phyloP scores from a whole-genome alignment of 805 yeast species.

The Phaffomyces thermotolerans region DNA sequence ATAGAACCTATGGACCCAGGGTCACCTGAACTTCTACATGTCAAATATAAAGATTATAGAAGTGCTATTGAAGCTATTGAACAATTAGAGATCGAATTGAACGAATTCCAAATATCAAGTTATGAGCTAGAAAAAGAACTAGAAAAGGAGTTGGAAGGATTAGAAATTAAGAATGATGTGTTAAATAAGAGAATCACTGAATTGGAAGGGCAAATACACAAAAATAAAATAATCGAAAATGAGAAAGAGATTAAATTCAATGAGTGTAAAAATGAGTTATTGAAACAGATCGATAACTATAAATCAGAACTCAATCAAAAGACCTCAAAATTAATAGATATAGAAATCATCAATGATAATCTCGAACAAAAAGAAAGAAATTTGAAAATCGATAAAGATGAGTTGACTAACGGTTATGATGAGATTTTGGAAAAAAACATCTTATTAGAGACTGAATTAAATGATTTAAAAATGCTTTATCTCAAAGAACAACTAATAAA shows the following conservation, averaged over 20 bases:
- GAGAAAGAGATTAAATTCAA: conserved; percentile 23
- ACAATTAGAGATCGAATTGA: conserved; percentile 34
- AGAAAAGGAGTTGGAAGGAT: conserved; percentile 33
- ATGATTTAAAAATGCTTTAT: conserved; percentile 22
- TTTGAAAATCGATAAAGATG: conserved; percentile 26
- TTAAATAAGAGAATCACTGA: conserved; percentile 15
- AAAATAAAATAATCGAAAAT: conserved; percentile 17
- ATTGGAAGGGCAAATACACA: conserved; percentile 4
- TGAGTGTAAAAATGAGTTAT: conserved; percentile 16
- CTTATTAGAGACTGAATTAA: conserved; percentile 31
- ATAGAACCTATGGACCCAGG: no score
- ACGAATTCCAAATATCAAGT: conserved; percentile 37
- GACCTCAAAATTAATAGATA: conserved; percentile 28
- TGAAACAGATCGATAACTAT: conserved; percentile 18
- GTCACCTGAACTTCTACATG: conserved; percentile 7
- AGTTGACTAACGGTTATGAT: conserved; percentile 30
- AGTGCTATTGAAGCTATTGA: conserved; percentile 30
- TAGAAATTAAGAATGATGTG: conserved; percentile 20
- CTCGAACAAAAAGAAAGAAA: conserved; percentile 36
- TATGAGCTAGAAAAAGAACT: conserved; percentile 38
- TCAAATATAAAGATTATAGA: conserved; percentile 22
- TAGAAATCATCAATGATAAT: conserved; percentile 37
- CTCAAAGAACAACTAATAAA: conserved; percentile 21
- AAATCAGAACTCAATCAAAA: conserved; percentile 26
- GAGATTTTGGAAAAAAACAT: conserved; percentile 31